phyloP scores from a whole-genome alignment of 176 grass and related monocot genomes.

The Raddia guianensis region DNA sequence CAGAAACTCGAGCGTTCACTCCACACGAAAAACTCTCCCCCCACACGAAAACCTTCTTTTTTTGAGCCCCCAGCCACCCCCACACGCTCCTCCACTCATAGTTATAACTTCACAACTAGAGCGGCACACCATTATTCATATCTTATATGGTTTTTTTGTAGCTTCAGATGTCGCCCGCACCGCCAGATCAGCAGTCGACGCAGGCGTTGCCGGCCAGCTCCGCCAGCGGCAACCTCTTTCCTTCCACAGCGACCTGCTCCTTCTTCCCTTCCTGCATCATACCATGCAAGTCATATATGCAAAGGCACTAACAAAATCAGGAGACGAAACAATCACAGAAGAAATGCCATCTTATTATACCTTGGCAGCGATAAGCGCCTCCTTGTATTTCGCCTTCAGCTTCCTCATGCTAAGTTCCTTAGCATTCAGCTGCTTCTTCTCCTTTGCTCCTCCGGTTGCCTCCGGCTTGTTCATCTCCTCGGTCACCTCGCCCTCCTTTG shows the following conservation, averaged over 20 bases:
- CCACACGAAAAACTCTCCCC: no score
- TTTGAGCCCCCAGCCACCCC: no score
- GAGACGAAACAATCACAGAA: neutral
- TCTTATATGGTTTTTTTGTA: neutral
- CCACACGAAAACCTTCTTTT: slow-evolving; percentile 31
- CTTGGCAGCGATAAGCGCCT: slow-evolving; percentile 38
- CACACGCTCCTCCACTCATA: neutral
- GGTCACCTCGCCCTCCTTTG: neutral
- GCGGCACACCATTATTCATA: slow-evolving; percentile 7
- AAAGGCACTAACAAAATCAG: neutral
- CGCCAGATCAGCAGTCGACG: slow-evolving; percentile 9
- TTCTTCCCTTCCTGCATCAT: slow-evolving; percentile 30
- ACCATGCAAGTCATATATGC: neutral
- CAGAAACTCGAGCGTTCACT: no score
- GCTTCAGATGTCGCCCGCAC: neutral
- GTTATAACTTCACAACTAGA: slow-evolving; percentile 52
- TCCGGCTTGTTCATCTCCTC: neutral
- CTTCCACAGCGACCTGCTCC: neutral
- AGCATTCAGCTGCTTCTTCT: neutral
- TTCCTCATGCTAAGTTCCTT: slow-evolving; percentile 56
- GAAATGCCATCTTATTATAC: slow-evolving; percentile 14
- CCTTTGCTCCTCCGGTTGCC: no score
- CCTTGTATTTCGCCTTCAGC: slow-evolving; percentile 52
- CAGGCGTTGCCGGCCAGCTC: slow-evolving; percentile 46
- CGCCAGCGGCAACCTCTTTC: slow-evolving; percentile 49